These are phyloP conservation scores for Calonectria pauciramosa DNA, from an alignment of 2,329 filamentous ascomycete species.

Conservation along the genomic window DNA sequence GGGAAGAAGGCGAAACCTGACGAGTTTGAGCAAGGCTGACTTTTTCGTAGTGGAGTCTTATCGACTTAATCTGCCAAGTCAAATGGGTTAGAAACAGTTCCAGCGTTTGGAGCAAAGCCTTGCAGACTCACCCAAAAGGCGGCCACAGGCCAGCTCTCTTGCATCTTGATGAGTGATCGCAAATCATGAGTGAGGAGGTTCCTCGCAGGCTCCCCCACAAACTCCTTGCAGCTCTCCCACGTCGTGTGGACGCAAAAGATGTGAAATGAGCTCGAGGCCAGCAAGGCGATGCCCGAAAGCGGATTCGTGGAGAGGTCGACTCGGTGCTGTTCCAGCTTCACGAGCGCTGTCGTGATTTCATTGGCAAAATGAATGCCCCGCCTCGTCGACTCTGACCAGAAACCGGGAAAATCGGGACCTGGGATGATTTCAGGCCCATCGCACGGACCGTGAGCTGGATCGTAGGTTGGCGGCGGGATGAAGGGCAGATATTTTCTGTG, in stretches of 20 bases:
- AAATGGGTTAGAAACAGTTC: not conserved
- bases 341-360: not conserved
- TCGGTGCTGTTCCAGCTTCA: not conserved
- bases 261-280: conserved; percentile 2
- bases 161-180: not conserved
- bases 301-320: not conserved
- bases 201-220: not conserved
- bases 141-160: not conserved
- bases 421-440: not conserved
- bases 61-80: not conserved
- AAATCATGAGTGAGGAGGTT: not conserved
- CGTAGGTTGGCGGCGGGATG: not conserved
- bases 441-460: not conserved
- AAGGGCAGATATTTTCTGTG: not conserved
- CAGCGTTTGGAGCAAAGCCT: not conserved
- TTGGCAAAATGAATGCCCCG: not conserved
- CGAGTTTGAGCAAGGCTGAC: not conserved
- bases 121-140: not conserved
- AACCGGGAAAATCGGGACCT: not conserved
- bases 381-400: not conserved
- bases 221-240: not conserved
- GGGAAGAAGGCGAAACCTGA: not conserved
- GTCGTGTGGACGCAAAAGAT: not conserved
- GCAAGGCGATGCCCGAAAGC: not conserved
- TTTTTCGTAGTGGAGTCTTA: conserved; percentile 1